Percentiles rank a stretch among this genome's conserved stretches.
Evolutionary conservation across 192 early-diverging fungal species (phyloP).

Genomic region (Backusella liffmaniae): DNA sequence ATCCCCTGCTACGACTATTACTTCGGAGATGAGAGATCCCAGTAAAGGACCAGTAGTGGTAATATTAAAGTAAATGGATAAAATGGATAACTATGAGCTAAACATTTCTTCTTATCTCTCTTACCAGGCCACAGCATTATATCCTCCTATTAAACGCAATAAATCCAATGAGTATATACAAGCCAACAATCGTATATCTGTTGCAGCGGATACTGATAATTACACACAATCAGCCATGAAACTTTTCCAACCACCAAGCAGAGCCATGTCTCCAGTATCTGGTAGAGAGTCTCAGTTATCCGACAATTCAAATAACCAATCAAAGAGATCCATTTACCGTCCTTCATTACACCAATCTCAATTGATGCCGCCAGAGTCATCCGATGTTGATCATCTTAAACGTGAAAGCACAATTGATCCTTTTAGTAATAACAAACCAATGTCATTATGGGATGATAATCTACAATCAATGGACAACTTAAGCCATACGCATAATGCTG

Average conservation of each 20-base stretch:
- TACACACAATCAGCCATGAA: conserved; percentile 1
- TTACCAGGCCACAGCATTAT: not conserved
- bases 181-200: not conserved
- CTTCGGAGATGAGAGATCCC: not conserved
- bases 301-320: not conserved
- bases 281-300: not conserved
- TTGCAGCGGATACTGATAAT: not conserved
- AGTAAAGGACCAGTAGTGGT: not conserved
- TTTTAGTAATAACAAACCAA: not conserved
- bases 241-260: not conserved
- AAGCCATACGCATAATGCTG: not conserved
- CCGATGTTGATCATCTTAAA: not conserved
- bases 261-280: not conserved
- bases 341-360: not conserved
- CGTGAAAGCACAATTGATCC: conserved; percentile 2
- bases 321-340: not conserved
- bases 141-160: not conserved
- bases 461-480: not conserved
- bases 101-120: not conserved
- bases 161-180: not conserved
- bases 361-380: not conserved
- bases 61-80: not conserved
- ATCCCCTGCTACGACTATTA: not conserved
- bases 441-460: not conserved
- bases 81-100: not conserved